A percentile compares a stretch with the other conserved stretches of the same genome.
Evolutionary conservation across 192 early-diverging fungal genomes (phyloP).

Genomic region (Podila horticola): DNA sequence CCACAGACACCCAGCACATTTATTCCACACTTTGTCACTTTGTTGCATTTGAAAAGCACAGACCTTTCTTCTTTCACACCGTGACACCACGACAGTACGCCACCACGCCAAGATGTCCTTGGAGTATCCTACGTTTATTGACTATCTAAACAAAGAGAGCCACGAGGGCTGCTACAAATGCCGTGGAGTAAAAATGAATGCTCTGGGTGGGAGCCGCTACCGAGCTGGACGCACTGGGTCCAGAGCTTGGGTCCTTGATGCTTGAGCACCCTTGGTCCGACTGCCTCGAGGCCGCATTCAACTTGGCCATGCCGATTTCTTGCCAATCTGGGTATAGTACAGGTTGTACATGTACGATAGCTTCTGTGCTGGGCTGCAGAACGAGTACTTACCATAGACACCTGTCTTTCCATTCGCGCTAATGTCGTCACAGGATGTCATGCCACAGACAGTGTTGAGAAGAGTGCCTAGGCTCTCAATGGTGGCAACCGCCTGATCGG

Average conservation of each 20-base stretch:
- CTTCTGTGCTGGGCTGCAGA: conserved; percentile 56
- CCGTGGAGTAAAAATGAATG: neutral
- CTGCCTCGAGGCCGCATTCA: conserved; percentile 12
- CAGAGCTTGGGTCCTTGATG: conserved; percentile 7
- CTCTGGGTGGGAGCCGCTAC: neutral
- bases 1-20: neutral
- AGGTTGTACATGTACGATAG: conserved; percentile 59
- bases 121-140: too few species aligned
- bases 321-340: conserved; percentile 47
- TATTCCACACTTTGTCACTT: neutral
- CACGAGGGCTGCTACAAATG: neutral
- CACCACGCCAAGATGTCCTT: too few species aligned
- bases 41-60: neutral
- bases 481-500: conserved; percentile 35
- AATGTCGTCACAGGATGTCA: conserved; percentile 58
- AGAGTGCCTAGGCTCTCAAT: conserved; percentile 46
- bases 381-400: conserved; percentile 59
- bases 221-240: conserved; percentile 3
- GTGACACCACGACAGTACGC: too few species aligned
- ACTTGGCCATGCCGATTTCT: conserved; percentile 51
- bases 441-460: conserved; percentile 56
- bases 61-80: too few species aligned
- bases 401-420: conserved; percentile 53
- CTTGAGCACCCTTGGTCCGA: conserved; percentile 38
- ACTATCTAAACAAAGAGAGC: neutral